These are phyloP conservation scores for Pyrus pyrifolia DNA, from an alignment of 306 rosid species.

Conservation along the genomic window DNA sequence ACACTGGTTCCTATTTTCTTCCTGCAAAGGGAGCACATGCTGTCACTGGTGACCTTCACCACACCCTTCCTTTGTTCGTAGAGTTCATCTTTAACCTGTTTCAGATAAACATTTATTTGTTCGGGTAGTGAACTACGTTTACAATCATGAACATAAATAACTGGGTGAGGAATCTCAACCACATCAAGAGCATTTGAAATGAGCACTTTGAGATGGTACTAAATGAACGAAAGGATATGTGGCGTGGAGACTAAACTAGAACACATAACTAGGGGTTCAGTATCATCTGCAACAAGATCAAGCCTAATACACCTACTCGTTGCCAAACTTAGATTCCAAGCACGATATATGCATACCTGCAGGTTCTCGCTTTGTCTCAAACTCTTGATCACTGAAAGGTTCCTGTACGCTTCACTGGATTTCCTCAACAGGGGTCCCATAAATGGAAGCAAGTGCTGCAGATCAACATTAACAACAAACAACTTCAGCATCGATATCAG, in stretches of 20 bases:
- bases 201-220: not conserved
- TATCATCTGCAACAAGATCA: not conserved
- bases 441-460: conserved; percentile 89
- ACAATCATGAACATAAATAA: no score
- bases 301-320: not conserved
- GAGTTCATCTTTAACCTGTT: conserved; percentile 86
- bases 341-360: conserved; percentile 55
- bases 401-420: conserved; percentile 86
- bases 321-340: conserved; percentile 8
- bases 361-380: conserved; percentile 90
- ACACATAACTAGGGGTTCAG: not conserved
- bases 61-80: conserved; percentile 66
- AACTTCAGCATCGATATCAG: conserved; percentile 4
- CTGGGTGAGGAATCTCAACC: not conserved
- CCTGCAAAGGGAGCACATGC: conserved; percentile 89
- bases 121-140: not conserved
- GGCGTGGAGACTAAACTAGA: not conserved
- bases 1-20: conserved; percentile 95
- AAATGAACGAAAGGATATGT: not conserved
- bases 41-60: conserved; percentile 75
- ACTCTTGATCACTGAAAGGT: conserved; percentile 79
- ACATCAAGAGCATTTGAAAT: not conserved
- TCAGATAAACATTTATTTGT: not conserved
- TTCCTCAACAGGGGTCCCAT: conserved; percentile 89
- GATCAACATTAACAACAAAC: conserved; percentile 11